Evolutionary conservation across 2,329 filamentous ascomycete species (phyloP).

Genomic region (Zymoseptoria brevis): DNA sequence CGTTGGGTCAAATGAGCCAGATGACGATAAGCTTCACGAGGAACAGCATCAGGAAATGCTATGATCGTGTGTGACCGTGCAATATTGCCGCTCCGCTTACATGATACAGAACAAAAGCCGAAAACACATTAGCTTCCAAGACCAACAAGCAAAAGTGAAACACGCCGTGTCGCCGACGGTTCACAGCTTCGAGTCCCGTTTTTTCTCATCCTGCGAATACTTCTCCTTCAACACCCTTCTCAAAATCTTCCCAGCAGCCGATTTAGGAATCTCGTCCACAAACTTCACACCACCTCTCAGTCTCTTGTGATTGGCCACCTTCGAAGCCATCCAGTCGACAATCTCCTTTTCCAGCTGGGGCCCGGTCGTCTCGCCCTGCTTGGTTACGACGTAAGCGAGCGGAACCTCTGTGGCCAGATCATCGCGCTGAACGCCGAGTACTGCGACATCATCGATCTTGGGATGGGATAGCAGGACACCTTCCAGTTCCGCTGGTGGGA

Average conservation of each 20-base stretch:
- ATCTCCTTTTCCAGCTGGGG: constrained; percentile 41
- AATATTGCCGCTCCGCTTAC: too few relatives aligned
- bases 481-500: constrained; percentile 39
- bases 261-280: constrained; percentile 62
- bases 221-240: constrained; percentile 50
- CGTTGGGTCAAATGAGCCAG: too few relatives aligned
- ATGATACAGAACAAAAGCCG: too few relatives aligned
- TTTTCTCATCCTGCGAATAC: constrained; percentile 34
- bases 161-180: neutral
- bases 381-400: constrained; percentile 35
- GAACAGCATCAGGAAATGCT: neutral
- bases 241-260: constrained; percentile 66
- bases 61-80: too few relatives aligned
- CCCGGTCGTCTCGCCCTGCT: constrained; percentile 6
- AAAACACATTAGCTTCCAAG: too few relatives aligned
- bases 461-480: constrained; percentile 40
- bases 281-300: constrained; percentile 50
- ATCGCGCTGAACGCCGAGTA: constrained; percentile 50
- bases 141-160: neutral
- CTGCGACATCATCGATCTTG: constrained; percentile 50
- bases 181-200: constrained; percentile 15
- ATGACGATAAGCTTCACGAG: neutral
- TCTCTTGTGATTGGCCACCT: constrained; percentile 59
- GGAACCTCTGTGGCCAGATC: constrained; percentile 45
- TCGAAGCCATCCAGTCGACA: constrained; percentile 53